These are phyloP conservation scores for Paraleonurus japonicus DNA, from an alignment of 257 asterid species.

Conservation along the genomic window DNA sequence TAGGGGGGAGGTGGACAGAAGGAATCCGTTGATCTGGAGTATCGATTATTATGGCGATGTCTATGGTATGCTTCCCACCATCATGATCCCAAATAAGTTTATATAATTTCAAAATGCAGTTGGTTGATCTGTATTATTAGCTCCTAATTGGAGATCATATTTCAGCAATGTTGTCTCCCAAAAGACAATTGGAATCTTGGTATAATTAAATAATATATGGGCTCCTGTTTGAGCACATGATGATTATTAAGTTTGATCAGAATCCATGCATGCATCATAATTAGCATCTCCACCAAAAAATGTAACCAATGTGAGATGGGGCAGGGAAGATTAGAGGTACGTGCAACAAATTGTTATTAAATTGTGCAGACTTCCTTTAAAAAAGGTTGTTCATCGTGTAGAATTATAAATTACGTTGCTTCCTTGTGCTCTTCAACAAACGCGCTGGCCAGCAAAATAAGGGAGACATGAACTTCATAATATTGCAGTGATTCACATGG, in stretches of 20 bases:
- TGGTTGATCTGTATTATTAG: neutral
- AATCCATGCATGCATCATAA: neutral
- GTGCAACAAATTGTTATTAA: neutral
- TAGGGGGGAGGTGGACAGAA: constrained; percentile 10
- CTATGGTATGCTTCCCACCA: constrained; percentile 24
- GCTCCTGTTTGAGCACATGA: neutral
- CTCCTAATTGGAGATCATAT: neutral
- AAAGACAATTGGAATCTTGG: constrained; percentile 18
- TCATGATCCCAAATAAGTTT: neutral
- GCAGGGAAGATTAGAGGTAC: neutral
- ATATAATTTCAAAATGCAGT: neutral
- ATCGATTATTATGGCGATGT: constrained; percentile 14
- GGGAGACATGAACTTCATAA: neutral
- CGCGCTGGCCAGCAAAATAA: no score
- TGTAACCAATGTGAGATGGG: neutral
- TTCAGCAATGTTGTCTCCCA: neutral
- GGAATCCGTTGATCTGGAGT: constrained; percentile 30
- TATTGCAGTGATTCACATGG: neutral
- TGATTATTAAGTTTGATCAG: neutral
- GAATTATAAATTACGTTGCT: neutral
- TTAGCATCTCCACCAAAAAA: neutral
- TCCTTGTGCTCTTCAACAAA: neutral
- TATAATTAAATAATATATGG: neutral
- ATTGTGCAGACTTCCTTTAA: no score
- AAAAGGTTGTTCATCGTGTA: neutral